Evolutionary conservation across 345 rosid species (phyloP).

Genomic region (Linum tenue): DNA sequence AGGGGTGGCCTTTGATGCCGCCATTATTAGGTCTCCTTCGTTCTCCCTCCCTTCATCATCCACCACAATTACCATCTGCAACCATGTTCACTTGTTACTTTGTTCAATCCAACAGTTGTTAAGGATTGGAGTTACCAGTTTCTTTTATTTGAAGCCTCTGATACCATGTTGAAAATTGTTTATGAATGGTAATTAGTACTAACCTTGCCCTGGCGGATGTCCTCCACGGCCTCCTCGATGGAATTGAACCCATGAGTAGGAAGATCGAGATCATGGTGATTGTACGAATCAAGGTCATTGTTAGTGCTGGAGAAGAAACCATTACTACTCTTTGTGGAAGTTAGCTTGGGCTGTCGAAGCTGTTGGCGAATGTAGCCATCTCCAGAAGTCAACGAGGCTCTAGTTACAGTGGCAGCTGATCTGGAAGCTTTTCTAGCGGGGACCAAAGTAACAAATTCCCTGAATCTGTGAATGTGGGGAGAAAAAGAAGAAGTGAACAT

Average conservation of each 20-base stretch:
- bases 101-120: neutral
- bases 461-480: neutral
- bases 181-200: neutral
- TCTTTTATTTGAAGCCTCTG: too few species aligned
- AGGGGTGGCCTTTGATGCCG: constrained; percentile 6
- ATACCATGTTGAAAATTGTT: neutral
- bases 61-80: constrained; percentile 6
- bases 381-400: neutral
- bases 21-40: constrained; percentile 10
- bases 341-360: neutral
- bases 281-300: constrained; percentile 10
- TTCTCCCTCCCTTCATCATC: constrained; percentile 10
- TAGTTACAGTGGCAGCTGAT: neutral
- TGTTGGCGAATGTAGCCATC: neutral
- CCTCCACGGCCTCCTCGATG: constrained; percentile 63
- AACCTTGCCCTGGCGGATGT: constrained; percentile 72
- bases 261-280: constrained; percentile 54
- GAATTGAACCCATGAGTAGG: constrained; percentile 62
- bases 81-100: too few species aligned
- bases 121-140: neutral
- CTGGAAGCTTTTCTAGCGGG: neutral
- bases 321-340: neutral
- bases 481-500: neutral
- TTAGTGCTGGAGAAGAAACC: neutral
- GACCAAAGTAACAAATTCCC: neutral